Percentiles rank a stretch among this genome's conserved stretches.
Evolutionary conservation across 2,329 filamentous ascomycete genomes (phyloP).

Genomic region (Gaeumannomyces tritici): DNA sequence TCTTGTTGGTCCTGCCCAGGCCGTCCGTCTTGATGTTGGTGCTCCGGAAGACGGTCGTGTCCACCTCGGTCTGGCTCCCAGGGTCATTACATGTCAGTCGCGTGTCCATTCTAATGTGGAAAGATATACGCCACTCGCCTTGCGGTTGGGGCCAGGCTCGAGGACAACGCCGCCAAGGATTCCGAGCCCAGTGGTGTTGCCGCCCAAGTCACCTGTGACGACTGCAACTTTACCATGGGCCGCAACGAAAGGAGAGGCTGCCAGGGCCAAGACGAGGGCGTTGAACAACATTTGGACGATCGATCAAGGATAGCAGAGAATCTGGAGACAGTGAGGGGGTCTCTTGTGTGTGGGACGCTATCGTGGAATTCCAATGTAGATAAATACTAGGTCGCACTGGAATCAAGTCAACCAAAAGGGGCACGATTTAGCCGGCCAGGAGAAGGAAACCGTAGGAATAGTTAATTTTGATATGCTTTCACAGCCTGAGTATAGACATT

Average conservation of each 20-base stretch:
- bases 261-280: slow-evolving; percentile 15
- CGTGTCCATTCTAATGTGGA: no score
- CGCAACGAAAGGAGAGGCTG: slow-evolving; percentile 17
- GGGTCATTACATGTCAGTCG: no score
- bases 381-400: not conserved
- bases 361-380: not conserved
- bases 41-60: slow-evolving; percentile 32
- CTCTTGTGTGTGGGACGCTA: not conserved
- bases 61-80: slow-evolving; percentile 25
- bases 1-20: slow-evolving; percentile 25
- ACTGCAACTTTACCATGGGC: slow-evolving; percentile 22
- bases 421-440: not conserved
- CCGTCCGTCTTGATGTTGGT: slow-evolving; percentile 24
- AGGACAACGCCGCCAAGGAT: slow-evolving; percentile 30
- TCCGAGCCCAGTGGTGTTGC: slow-evolving; percentile 30
- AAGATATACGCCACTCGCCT: no score
- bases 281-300: slow-evolving; percentile 16
- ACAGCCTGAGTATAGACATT: not conserved
- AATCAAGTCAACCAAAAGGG: not conserved
- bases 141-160: slow-evolving; percentile 25
- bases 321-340: not conserved
- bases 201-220: slow-evolving; percentile 24
- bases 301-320: not conserved
- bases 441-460: not conserved
- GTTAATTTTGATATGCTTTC: not conserved